Base-by-base conservation (phyloP, 768 basidiomycete species). In the Vishniacozyma victoriae region DNA sequence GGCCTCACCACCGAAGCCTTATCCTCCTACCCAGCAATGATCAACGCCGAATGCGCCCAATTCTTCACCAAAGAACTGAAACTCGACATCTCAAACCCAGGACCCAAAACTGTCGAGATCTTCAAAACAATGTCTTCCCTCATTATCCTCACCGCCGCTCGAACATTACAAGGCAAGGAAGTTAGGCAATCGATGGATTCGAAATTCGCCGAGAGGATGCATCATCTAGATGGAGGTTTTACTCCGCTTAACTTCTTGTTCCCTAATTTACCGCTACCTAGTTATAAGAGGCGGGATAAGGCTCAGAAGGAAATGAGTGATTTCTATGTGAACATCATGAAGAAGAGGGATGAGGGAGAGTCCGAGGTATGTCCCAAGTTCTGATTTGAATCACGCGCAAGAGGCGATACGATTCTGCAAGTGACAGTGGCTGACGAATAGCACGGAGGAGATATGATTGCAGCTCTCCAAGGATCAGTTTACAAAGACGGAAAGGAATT, bases 161-260 rank as follows among this genome's bases (percentile, higher is more conserved):
- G 89, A 25, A 95, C 95, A 2, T 78, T 99, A 1, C 95, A 97
- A 72, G 95, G 95, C 43, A 80, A 78, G 55, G 92, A 97, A 75
- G 86, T 97, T 39, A 82, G 95, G 35, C 75, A 73, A 13, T 75
- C 72, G 31, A 71, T 99, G 68, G 82, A 90, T 77, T 86, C 87
- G 70, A 77, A 78, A 3, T 95, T 93, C 73, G 87, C 95, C 0
- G 75, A 86, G 22, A 73, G 86, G 23, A 95, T 85, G 76, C 80
- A 81, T 42, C 90, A 89, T 65, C 78, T 99, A 59, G 95, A 99
- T 67, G 87, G 87, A 46, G 93, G 93, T 3, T 96, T 99, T 73
- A 95, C 89, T 0, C 91, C 93, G 0, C 69, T 99, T 55, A 93
- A 97, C 75, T 91, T 91, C 75, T 76, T 96, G 74, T 91, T 97